Evolutionary conservation across 805 yeast species (phyloP), one percentile per base, ranked within the genome.

Genomic region (Candida dendrica): DNA sequence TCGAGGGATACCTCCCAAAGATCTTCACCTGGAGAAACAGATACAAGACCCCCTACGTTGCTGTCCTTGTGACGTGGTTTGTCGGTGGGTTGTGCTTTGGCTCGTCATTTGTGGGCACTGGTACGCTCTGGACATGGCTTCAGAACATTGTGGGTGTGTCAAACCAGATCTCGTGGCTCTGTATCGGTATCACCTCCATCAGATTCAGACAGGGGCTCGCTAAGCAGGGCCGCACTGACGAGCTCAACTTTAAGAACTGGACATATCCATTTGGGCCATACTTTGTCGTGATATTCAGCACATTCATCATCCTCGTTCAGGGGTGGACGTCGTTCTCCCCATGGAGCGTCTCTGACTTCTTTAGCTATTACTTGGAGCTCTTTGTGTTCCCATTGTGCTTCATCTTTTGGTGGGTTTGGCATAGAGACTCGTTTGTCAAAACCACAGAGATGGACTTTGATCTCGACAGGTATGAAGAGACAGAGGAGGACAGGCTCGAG

Each of bases 161-260:
- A 13, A 64, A 79, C 2, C 55, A 79, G 41, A 75, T 77, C 56
- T 73, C 78, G n/a, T 79, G 84, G 84, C 71, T 67, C 20, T 66
- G 75, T 43, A 75, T 79, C 39, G 70, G 75, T 52, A 48, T 74
- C 18, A 65, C 75, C 49, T 83, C 77, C 54, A 64, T 78, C 37
- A 66, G 82, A 48, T 76, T 74, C 58, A 71, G 89, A 66, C 57
- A 66, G 40, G 89, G 83, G 10, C 62, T 85, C 63, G 58, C 59
- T 4, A 67, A 60, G 4, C 84, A 81, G 60, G 85, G 85, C 39
- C 72, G 88, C 63, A 65, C 78, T 13, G 77, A 74, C 42, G 90
- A 84, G 60, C 65, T 84, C 24, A 50, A 56, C 11, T 72, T 56
- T 52, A 63, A 54, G 41, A 73, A 72, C 50, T 73, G 77, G 77